Evolutionary conservation across 225 moss, liverwort and hornwort genomes (phyloP).

Genomic region (Lunularia cruciata): DNA sequence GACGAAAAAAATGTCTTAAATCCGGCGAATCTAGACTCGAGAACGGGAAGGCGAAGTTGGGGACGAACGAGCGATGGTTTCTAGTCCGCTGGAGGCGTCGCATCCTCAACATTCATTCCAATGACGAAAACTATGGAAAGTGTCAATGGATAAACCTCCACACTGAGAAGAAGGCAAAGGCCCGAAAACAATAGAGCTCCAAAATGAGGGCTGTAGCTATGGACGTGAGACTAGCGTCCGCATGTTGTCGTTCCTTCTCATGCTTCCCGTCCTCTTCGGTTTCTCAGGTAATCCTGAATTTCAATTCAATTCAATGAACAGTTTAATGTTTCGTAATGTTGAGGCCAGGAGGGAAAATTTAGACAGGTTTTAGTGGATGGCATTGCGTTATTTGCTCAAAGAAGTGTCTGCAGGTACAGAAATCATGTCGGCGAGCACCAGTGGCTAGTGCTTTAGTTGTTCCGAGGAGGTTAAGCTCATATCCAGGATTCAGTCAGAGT

Average conservation of each 20-base stretch:
- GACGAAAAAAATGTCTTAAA: too few relatives aligned
- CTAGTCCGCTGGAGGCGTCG: too few relatives aligned
- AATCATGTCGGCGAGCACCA: slow-evolving; percentile 3
- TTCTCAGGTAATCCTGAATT: not conserved
- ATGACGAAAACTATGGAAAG: too few relatives aligned
- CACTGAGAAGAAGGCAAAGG: too few relatives aligned
- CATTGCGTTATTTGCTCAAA: not conserved
- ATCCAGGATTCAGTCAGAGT: slow-evolving; percentile 16
- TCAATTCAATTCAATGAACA: not conserved
- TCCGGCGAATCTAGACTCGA: too few relatives aligned
- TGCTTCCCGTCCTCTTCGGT: slow-evolving; percentile 13
- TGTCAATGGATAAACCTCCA: too few relatives aligned
- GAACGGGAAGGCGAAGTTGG: too few relatives aligned
- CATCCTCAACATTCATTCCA: too few relatives aligned
- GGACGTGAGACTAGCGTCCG: slow-evolving; percentile 26
- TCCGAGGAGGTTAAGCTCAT: slow-evolving; percentile 23
- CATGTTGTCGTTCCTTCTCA: slow-evolving; percentile 18
- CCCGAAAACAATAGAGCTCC: too few relatives aligned
- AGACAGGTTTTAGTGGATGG: not conserved
- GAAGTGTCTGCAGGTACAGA: slow-evolving; percentile 3
- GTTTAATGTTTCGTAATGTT: not conserved
- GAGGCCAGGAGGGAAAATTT: not conserved
- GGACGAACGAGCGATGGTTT: too few relatives aligned
- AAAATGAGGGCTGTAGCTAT: slow-evolving; percentile 23
- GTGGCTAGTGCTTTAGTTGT: slow-evolving; percentile 23